These are phyloP conservation scores for Ogataea methylovora DNA, from an alignment of 805 yeast genomes.

Conservation along the genomic window DNA sequence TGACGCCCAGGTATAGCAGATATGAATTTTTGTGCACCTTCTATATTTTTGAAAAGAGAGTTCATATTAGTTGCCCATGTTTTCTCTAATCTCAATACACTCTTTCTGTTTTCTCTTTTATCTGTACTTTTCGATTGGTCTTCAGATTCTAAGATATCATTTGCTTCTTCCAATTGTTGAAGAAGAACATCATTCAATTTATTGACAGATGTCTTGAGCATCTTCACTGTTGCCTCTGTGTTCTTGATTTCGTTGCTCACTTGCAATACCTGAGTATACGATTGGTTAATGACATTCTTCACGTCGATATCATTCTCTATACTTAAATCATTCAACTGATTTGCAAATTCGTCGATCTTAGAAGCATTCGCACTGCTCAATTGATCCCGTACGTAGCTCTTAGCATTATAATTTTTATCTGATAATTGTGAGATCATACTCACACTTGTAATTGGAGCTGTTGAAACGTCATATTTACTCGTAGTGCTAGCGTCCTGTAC, in stretches of 20 bases:
- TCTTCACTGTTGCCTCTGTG: constrained; percentile 60
- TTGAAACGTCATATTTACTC: neutral
- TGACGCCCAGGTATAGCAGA: constrained; percentile 77
- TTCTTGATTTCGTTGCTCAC: constrained; percentile 52
- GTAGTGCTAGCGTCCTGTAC: neutral
- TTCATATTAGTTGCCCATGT: constrained; percentile 75
- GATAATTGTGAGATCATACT: constrained; percentile 1
- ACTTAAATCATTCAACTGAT: constrained; percentile 42
- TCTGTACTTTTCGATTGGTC: neutral
- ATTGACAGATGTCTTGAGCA: constrained; percentile 50
- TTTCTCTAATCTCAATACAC: constrained; percentile 65
- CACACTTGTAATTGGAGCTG: neutral
- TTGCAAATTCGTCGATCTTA: constrained; percentile 64
- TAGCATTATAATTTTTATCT: constrained; percentile 36
- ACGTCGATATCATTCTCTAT: constrained; percentile 47
- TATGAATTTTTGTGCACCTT: constrained; percentile 79
- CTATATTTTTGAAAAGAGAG: constrained; percentile 71
- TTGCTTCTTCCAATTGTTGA: constrained; percentile 27
- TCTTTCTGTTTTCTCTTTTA: constrained; percentile 51
- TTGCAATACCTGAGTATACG: constrained; percentile 52
- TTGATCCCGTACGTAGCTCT: constrained; percentile 37
- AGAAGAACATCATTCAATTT: constrained; percentile 54
- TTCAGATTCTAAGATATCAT: constrained; percentile 5
- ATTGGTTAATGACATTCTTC: constrained; percentile 50
- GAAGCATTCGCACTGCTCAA: constrained; percentile 61